A percentile compares a stretch with the other conserved stretches of the same genome.
These are phyloP conservation scores for Alternaria rosae DNA, from an alignment of 2,329 filamentous ascomycete genomes.

Conservation along the genomic window DNA sequence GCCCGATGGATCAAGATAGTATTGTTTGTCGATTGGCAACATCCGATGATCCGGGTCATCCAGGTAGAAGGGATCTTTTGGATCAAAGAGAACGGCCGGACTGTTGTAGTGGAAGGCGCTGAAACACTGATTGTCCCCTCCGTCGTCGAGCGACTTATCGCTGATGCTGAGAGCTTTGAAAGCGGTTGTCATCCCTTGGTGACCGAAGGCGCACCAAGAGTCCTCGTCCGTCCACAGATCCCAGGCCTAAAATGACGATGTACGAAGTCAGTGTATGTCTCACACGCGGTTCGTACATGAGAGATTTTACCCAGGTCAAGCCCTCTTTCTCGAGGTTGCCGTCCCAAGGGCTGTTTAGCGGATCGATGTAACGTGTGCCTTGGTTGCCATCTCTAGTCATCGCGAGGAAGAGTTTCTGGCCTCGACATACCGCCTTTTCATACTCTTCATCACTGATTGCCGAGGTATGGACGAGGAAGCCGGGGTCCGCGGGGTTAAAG, in stretches of 20 bases:
- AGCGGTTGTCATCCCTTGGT: background rate
- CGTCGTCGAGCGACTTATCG: background rate
- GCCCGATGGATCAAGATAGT: background rate
- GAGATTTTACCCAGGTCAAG: background rate
- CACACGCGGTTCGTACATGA: too few relatives aligned
- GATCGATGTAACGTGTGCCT: background rate
- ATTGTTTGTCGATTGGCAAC: background rate
- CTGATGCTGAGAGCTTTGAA: background rate
- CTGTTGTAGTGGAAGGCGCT: background rate
- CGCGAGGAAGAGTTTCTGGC: background rate
- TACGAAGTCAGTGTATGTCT: too few relatives aligned
- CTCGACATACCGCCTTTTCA: background rate
- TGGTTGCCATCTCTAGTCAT: background rate
- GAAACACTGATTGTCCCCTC: background rate
- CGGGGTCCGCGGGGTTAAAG: background rate
- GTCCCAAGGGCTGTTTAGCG: background rate
- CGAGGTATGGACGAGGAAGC: background rate
- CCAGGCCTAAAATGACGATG: too few relatives aligned
- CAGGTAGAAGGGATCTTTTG: background rate
- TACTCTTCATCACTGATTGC: background rate
- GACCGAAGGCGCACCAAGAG: background rate
- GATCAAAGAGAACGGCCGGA: background rate
- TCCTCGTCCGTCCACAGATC: background rate
- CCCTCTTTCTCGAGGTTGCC: background rate
- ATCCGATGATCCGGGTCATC: background rate